phyloP scores from a whole-genome alignment of 2,329 filamentous ascomycete species.

The Blastomyces gilchristii region DNA sequence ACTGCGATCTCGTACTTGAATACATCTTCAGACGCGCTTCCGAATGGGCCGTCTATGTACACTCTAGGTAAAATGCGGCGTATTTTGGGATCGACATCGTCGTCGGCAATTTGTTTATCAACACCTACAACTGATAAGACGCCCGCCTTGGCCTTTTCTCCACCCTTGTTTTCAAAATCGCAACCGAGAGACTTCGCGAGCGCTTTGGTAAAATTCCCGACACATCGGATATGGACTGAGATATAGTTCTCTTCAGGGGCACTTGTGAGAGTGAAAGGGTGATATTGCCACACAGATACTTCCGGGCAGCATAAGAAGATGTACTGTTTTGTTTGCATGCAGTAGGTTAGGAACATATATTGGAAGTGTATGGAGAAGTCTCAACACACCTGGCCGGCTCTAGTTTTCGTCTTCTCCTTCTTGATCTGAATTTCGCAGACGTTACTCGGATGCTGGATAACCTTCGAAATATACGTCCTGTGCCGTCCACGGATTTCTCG shows the following conservation, averaged over 20 bases:
- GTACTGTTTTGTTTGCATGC: conserved; percentile 42
- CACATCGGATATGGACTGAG: conserved; percentile 71
- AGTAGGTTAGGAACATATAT: not conserved
- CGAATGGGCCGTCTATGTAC: conserved; percentile 77
- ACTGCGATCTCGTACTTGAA: conserved; percentile 51
- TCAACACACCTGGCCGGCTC: conserved; percentile 53
- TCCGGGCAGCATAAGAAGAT: conserved; percentile 83
- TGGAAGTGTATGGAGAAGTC: not conserved
- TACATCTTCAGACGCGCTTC: conserved; percentile 75
- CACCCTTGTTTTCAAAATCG: conserved; percentile 51
- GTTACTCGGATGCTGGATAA: conserved; percentile 79
- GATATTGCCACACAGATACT: conserved; percentile 79
- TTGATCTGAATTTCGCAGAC: conserved; percentile 89
- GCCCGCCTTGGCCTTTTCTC: conserved; percentile 21
- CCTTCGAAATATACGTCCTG: conserved; percentile 79
- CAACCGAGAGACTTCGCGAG: conserved; percentile 64
- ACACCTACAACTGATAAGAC: conserved; percentile 60
- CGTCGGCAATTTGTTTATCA: conserved; percentile 42
- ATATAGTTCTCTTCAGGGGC: conserved; percentile 86
- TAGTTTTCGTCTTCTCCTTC: conserved; percentile 74
- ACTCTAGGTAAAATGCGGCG: conserved; percentile 65
- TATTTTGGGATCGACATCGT: conserved; percentile 57
- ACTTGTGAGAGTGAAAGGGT: conserved; percentile 76
- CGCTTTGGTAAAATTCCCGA: conserved; percentile 68
- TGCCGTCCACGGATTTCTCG: conserved; percentile 70